These are phyloP conservation scores for Cladobotryum protrusum DNA, from an alignment of 2,329 filamentous ascomycete species.

Conservation along the genomic window DNA sequence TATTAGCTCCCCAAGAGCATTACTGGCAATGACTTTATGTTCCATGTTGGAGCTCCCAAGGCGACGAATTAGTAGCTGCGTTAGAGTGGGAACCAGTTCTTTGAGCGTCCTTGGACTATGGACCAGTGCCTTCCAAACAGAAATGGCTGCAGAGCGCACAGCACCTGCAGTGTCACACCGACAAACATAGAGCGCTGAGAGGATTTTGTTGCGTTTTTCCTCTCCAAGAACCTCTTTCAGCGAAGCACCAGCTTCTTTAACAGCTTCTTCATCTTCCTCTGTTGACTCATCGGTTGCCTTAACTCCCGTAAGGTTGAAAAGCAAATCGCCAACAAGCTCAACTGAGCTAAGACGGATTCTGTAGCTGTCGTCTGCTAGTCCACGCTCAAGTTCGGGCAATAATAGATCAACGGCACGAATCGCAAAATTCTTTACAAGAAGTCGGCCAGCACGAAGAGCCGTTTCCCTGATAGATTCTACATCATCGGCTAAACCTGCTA, in stretches of 20 bases:
- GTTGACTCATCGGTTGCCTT: constrained; percentile 70
- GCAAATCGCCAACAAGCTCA: constrained; percentile 88
- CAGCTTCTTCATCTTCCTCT: constrained; percentile 70
- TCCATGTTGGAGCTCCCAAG: constrained; percentile 96
- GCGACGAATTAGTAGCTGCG: constrained; percentile 87
- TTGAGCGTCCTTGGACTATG: constrained; percentile 87
- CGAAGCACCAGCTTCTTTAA: constrained; percentile 84
- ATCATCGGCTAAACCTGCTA: constrained; percentile 91
- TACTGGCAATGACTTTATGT: constrained; percentile 97
- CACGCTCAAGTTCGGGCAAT: constrained; percentile 89
- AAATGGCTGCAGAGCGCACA: constrained; percentile 82
- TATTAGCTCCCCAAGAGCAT: constrained; percentile 92
- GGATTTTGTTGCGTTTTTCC: constrained; percentile 92
- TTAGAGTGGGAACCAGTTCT: constrained; percentile 90
- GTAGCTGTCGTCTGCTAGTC: constrained; percentile 94
- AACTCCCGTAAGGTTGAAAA: constrained; percentile 97
- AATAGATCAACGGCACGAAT: constrained; percentile 90
- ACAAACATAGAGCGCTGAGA: constrained; percentile 96
- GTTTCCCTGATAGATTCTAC: constrained; percentile 95
- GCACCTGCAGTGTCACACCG: constrained; percentile 92
- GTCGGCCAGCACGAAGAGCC: constrained; percentile 84
- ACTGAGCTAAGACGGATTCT: constrained; percentile 97
- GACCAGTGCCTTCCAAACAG: constrained; percentile 92
- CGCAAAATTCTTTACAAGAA: constrained; percentile 98
- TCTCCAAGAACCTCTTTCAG: constrained; percentile 89